phyloP scores from a whole-genome alignment of 2,329 filamentous ascomycete genomes.

The Claviceps cyperi region DNA sequence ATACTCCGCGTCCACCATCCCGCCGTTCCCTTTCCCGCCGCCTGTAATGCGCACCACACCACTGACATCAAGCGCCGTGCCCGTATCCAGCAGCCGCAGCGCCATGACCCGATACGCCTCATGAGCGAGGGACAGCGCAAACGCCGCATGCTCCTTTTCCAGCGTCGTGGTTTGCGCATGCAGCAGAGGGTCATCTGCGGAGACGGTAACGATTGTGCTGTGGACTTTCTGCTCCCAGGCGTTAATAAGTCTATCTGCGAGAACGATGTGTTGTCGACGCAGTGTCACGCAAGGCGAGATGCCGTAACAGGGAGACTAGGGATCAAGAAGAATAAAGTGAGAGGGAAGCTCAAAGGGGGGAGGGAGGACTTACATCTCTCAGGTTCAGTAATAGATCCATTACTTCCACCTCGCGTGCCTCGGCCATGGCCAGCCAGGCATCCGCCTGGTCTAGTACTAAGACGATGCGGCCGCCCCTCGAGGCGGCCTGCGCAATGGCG shows the following conservation, averaged over 20 bases:
- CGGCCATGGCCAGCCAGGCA: slow-evolving; percentile 44
- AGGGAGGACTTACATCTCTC: slow-evolving; percentile 41
- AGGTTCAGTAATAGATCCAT: slow-evolving; percentile 42
- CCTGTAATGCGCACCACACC: slow-evolving; percentile 68
- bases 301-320: no score
- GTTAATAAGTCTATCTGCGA: no score
- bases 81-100: slow-evolving; percentile 67
- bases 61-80: slow-evolving; percentile 79
- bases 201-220: slow-evolving; percentile 49
- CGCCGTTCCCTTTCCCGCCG: slow-evolving; percentile 25
- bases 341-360: not conserved
- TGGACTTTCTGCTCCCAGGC: slow-evolving; percentile 36
- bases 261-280: no score
- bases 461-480: slow-evolving; percentile 24
- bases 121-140: slow-evolving; percentile 61
- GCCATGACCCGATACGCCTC: slow-evolving; percentile 57
- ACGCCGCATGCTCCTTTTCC: slow-evolving; percentile 56
- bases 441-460: slow-evolving; percentile 54
- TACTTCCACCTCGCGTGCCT: slow-evolving; percentile 30
- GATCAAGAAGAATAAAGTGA: not conserved
- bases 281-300: no score
- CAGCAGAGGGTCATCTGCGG: slow-evolving; percentile 62
- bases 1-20: slow-evolving; percentile 41
- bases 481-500: slow-evolving; percentile 22
- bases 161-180: slow-evolving; percentile 45